Percentiles rank a stretch among this genome's conserved stretches.
Conservation (phyloP, 2,329 filamentous ascomycete genomes). For the Diplodia mutila region DNA sequence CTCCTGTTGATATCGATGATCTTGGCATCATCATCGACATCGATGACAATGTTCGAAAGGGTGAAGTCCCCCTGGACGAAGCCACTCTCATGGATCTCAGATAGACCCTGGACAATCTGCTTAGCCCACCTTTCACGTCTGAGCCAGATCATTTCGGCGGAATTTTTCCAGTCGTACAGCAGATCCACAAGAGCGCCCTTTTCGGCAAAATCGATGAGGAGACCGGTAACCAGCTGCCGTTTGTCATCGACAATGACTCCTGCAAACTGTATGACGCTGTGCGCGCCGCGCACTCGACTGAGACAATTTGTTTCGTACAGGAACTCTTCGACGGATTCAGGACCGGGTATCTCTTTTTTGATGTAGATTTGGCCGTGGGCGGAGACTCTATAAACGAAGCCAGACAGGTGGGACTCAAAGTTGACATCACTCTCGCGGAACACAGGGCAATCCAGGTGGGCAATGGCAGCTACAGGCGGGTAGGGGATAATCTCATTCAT, state of each 20-base stretch:
- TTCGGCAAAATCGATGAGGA: slow-evolving; percentile 86
- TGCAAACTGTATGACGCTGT: slow-evolving; percentile 81
- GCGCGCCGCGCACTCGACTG: slow-evolving; percentile 72
- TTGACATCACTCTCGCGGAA: slow-evolving; percentile 74
- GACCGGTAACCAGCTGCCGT: slow-evolving; percentile 75
- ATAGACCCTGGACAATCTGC: slow-evolving; percentile 86
- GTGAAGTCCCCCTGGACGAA: slow-evolving; percentile 99
- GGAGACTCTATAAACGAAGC: slow-evolving; percentile 93
- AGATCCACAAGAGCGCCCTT: slow-evolving; percentile 88
- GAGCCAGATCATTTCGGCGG: slow-evolving; percentile 63
- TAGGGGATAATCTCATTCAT: slow-evolving; percentile 92
- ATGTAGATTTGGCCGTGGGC: slow-evolving; percentile 74
- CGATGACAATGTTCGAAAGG: slow-evolving; percentile 94
- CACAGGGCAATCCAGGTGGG: slow-evolving; percentile 64
- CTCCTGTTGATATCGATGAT: slow-evolving; percentile 98
- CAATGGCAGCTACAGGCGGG: slow-evolving; percentile 72
- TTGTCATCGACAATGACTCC: slow-evolving; percentile 85
- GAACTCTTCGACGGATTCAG: slow-evolving; percentile 94
- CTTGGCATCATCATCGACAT: slow-evolving; percentile 80
- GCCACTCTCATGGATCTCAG: slow-evolving; percentile 91
- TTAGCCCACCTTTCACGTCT: slow-evolving; percentile 84
- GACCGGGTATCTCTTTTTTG: slow-evolving; percentile 97
- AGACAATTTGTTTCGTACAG: slow-evolving; percentile 96
- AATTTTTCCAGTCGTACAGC: slow-evolving; percentile 74
- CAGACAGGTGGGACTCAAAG: slow-evolving; percentile 92